Base-by-base conservation (phyloP, 2,329 filamentous ascomycete species). In the Penicillium nordicum region DNA sequence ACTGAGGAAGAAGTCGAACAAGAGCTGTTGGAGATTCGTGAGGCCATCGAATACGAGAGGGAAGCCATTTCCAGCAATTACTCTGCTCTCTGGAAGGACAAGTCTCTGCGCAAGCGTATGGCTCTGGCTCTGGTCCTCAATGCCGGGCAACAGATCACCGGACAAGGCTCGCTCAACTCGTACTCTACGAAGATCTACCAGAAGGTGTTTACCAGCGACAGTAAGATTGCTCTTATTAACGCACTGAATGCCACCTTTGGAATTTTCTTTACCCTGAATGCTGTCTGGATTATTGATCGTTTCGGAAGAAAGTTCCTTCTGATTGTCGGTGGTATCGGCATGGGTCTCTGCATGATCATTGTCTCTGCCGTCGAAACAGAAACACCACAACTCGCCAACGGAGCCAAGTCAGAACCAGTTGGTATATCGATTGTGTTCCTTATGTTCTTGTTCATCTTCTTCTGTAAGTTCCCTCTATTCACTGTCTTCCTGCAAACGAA, bases 161-260 rank as follows among this genome's bases (percentile, higher is more conserved):
- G 87, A 21, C 87, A 90, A 72, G 88, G 87, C 60, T 87, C 86
- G 1, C 79, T 90, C 62, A 90, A 89, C 79, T 82, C 82, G 4
- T 90, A 90, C 78, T 87, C 83, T 21, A 88, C 86, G n/a, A 82
- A 84, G 63, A 87, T 90, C 67, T 90, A 90, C 77, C 83, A 88
- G 74, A 86, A 87, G 69, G 82, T 89, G 25, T 90, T 87, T 78
- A 79, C 75, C 25, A 79, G 73, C 52, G 75, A 73, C 53, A 76
- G 81, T 48, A 84, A 80, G 23, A 88, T 89, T 69, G 85, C 85
- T 60, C 78, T 90, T 32, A 90, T 90, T 78, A 90, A 90, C 69
- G 87, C 87, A 4, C 78, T 90, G 52, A 90, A 89, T 69, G 87
- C 86, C 40, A 90, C 87, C 6, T 87, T 86, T 62, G 85, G 85